Base-by-base conservation (phyloP, 192 early-diverging fungal species). In the Backusella circina region DNA sequence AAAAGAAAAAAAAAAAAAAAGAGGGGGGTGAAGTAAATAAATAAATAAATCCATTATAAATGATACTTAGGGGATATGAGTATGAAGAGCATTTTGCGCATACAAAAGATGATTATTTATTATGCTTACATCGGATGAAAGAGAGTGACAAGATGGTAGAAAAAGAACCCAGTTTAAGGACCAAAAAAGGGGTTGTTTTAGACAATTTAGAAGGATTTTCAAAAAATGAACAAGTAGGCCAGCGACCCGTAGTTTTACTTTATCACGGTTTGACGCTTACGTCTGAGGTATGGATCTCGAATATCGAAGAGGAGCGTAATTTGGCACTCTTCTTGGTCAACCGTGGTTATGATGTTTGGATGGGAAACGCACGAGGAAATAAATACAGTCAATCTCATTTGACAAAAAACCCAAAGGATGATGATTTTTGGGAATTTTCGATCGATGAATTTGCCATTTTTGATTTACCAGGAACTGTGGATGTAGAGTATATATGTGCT, bases 341-440 rank as follows among this genome's bases (percentile, higher is more conserved):
- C 65, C 93, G 89, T 10, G 93, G 93, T 50, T 98, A 95, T 80
- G 97, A 97, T 82, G 97, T 99, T 0, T 99, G 97, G 97, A 78
- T 99, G 9, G 96, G 95, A 30, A 98, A 99, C 77, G 91, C 94
- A n/a, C 86, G 97, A n/a, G 97, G 95, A 15, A 97, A 97, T 87
- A 98, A 98, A 82, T 97, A 97, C 77, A 91, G 92, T 41, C 94
- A 93, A 79, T 94, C 94, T 72, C 94, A 98, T 75, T 78, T 88
- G 65, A 89, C 80, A 30, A 83, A 86, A 41, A 90, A 86, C 21
- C 90, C 93, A 0, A 80, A 85, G 41, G 86, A 94, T 71, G 83
- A 86, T 70, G 83, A 84, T 61, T 96, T 95, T 77, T 99, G 97
- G 97, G 89, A 97, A 80, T 99, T 95, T 85, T 94, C 93, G 2